phyloP scores from a whole-genome alignment of 202 grass and related monocot species.

The Carex arenaria region DNA sequence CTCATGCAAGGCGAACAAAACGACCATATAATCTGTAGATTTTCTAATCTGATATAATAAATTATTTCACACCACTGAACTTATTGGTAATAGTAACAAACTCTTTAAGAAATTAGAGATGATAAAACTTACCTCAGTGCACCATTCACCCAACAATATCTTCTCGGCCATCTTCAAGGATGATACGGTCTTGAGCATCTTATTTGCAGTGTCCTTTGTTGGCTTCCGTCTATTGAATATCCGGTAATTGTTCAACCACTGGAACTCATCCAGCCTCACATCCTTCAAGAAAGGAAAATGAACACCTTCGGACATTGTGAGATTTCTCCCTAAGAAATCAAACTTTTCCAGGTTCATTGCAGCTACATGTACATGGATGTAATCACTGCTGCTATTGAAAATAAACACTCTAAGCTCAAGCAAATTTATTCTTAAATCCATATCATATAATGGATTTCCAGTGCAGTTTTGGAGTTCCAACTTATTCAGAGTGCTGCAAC shows the following conservation, averaged over 20 bases:
- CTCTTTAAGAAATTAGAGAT: neutral
- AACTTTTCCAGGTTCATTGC: neutral
- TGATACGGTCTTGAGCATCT: neutral
- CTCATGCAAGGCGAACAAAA: neutral
- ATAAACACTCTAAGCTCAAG: neutral
- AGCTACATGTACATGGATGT: constrained; percentile 11
- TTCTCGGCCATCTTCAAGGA: neutral
- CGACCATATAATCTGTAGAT: neutral
- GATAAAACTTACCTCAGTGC: neutral
- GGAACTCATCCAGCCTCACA: neutral
- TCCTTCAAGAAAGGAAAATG: neutral
- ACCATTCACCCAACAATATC: neutral
- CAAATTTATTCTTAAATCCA: neutral
- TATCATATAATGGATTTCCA: neutral
- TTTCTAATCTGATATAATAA: neutral
- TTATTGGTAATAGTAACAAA: neutral
- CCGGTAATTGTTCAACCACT: neutral
- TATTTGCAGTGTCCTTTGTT: neutral
- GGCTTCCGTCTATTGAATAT: neutral
- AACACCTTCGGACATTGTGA: neutral
- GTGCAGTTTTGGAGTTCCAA: neutral
- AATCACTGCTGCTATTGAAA: neutral
- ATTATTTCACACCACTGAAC: neutral
- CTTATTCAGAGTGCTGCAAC: neutral
- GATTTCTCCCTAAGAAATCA: neutral